Conservation (phyloP, 2,329 filamentous ascomycete species). For the Pseudocercospora crystallina region DNA sequence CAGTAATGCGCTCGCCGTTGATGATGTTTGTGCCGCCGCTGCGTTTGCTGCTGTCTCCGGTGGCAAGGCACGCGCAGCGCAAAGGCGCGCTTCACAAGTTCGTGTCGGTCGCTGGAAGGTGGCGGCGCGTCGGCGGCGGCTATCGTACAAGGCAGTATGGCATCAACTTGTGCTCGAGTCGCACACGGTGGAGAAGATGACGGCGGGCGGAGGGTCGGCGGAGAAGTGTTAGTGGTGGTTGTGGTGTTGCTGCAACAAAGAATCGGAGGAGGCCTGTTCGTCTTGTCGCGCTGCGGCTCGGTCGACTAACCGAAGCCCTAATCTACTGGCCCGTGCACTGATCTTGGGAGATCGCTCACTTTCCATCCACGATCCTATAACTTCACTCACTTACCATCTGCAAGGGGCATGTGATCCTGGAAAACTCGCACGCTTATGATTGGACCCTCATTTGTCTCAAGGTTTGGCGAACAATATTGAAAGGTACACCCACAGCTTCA, state of each 20-base stretch:
- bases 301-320: neutral
- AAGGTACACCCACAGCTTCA: too few species aligned
- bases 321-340: too few species aligned
- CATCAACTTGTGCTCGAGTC: too few species aligned
- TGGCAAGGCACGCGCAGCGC: slow-evolving; percentile 22
- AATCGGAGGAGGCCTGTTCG: neutral
- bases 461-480: too few species aligned
- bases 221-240: neutral
- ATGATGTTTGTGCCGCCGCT: neutral
- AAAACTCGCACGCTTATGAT: too few species aligned
- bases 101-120: neutral
- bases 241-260: neutral
- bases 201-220: neutral
- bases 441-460: too few species aligned
- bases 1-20: too few species aligned
- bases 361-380: too few species aligned
- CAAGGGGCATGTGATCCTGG: too few species aligned
- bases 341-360: too few species aligned
- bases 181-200: neutral
- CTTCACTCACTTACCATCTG: too few species aligned
- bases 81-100: slow-evolving; percentile 15
- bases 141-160: too few species aligned
- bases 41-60: slow-evolving; percentile 9
- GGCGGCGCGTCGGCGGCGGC: neutral
- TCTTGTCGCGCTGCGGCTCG: neutral